Conservation (phyloP, 2,329 filamentous ascomycete species). For the Leptodontidium sp. region DNA sequence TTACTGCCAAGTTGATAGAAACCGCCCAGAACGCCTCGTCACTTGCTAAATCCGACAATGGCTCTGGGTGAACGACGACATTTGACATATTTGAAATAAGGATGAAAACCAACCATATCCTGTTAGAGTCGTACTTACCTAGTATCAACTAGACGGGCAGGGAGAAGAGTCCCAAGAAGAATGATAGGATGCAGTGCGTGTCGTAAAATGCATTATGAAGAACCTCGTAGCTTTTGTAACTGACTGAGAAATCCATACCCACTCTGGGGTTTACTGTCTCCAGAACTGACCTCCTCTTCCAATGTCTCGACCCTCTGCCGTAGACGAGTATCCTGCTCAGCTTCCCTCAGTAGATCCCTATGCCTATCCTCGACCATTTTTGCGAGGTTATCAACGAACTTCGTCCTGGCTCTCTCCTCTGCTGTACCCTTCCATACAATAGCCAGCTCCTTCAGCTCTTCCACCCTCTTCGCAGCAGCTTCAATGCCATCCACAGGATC, state of each 20-base stretch:
- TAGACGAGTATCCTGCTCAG: conserved; percentile 42
- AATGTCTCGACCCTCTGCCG: conserved; percentile 41
- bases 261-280: conserved; percentile 39
- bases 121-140: too few species aligned
- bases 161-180: too few species aligned
- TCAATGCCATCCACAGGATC: conserved; percentile 74
- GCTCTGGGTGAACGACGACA: too few species aligned
- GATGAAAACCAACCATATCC: too few species aligned
- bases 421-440: conserved; percentile 95
- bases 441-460: conserved; percentile 78
- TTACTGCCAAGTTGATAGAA: not conserved
- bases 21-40: not conserved
- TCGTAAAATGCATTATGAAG: conserved; percentile 33
- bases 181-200: too few species aligned
- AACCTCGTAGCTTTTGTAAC: conserved; percentile 47
- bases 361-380: conserved; percentile 81
- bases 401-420: conserved; percentile 85
- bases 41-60: too few species aligned
- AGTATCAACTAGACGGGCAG: too few species aligned
- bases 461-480: conserved; percentile 76
- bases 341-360: conserved; percentile 45
- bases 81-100: too few species aligned
- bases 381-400: conserved; percentile 82
- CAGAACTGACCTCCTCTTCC: conserved; percentile 35
- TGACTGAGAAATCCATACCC: conserved; percentile 49